phyloP scores from a whole-genome alignment of 1,139 yeast species.

The Magnusiomyces fungicola region DNA sequence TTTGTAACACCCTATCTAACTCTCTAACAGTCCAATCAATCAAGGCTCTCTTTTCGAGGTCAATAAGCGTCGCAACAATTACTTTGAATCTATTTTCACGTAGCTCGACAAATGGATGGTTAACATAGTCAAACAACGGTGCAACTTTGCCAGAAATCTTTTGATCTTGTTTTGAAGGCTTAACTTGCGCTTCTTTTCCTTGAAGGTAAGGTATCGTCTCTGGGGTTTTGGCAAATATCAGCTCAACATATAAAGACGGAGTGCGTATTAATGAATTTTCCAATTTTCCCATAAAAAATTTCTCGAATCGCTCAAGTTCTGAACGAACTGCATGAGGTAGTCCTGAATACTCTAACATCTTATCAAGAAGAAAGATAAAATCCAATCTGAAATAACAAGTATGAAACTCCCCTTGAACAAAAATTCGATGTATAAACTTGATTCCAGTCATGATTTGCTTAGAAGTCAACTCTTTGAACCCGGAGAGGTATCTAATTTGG shows the following conservation, averaged over 20 bases:
- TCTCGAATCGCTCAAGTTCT: constrained; percentile 52
- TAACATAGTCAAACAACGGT: not conserved
- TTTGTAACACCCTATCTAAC: constrained; percentile 29
- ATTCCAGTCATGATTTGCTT: constrained; percentile 58
- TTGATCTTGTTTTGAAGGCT: constrained; percentile 20
- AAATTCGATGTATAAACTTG: constrained; percentile 63
- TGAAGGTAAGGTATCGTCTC: constrained; percentile 2
- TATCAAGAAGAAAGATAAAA: constrained; percentile 51
- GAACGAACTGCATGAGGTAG: constrained; percentile 7
- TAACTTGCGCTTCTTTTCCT: constrained; percentile 13
- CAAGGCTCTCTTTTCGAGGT: constrained; percentile 38
- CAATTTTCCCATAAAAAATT: constrained; percentile 60
- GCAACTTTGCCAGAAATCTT: constrained; percentile 4
- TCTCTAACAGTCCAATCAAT: constrained; percentile 42
- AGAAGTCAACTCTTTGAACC: constrained; percentile 56
- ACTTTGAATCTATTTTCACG: constrained; percentile 32
- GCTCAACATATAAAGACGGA: constrained; percentile 3
- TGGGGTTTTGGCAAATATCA: constrained; percentile 1
- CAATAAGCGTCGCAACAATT: constrained; percentile 44
- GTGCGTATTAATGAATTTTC: constrained; percentile 28
- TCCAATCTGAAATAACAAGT: constrained; percentile 66
- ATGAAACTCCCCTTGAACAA: constrained; percentile 57
- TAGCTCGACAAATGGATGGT: constrained; percentile 20
- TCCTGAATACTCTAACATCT: constrained; percentile 31
- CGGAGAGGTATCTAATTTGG: constrained; percentile 44